Base-by-base conservation (phyloP, 805 yeast genomes). In the Schizosaccharomyces octosporus region DNA sequence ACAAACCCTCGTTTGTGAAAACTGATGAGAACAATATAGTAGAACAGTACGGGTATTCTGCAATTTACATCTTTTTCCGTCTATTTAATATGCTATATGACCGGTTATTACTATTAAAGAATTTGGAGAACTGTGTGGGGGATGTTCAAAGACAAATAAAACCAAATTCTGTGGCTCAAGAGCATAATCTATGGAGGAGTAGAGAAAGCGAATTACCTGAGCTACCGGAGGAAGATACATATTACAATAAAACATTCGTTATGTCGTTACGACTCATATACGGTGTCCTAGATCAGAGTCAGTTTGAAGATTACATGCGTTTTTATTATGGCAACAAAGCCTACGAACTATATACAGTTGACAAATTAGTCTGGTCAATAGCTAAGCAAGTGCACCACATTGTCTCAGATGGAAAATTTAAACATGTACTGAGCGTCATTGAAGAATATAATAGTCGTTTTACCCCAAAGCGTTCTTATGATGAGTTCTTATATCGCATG, bases 281-380 rank as follows among this genome's bases (percentile, higher is more conserved):
- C 65, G 95, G 95, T 36, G 90, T 87, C 43, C 73, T 93, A 59
- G 98, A 93, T 68, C 95, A 87, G 64, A 93, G 84, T 71, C 83
- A 88, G 84, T 94, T 85, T 71, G 99, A 93, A 74, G 98, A 93
- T 72, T 80, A 95, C 21, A 73, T 93, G 63, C 87, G 99, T 64
- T 97, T 90, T 75, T 96, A 93, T 0, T 93, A 85, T 74, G 80
- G 93, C 68, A 93, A 90, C 73, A 84, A 83, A 64, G 98, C 97
- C 0, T 93, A 85, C 75, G 87, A 87, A 70, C 73, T 93, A 62
- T 90, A 88, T 73, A 90, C 97, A 1, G 79, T 93, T 64, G 97
- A 93, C 71, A 93, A 89, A 73, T 95, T 89, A 31, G 80, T 88
- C 19, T 95, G 87, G 68, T 79, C 85, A 11, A 70, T 85, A 45